Evolutionary conservation across 2,329 filamentous ascomycete genomes (phyloP).

Genomic region (Fusarium robinianum): DNA sequence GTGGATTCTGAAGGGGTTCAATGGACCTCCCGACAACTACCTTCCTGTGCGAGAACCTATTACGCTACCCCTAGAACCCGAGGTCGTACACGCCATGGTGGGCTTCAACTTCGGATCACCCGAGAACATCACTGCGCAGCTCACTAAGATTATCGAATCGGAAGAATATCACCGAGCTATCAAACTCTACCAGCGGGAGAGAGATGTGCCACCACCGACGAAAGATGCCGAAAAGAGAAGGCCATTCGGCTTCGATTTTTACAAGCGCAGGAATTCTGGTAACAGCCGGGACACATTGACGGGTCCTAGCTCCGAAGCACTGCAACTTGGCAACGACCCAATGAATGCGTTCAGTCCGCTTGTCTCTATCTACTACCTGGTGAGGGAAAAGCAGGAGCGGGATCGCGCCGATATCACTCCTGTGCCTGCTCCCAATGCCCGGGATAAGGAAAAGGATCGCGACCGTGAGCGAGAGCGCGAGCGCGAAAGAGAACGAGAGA

Average conservation of each 20-base stretch:
- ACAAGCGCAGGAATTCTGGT: slow-evolving; percentile 88
- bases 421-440: slow-evolving; percentile 52
- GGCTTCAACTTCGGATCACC: slow-evolving; percentile 95
- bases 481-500: slow-evolving; percentile 40
- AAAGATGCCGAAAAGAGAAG: slow-evolving; percentile 80
- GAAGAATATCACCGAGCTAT: slow-evolving; percentile 91
- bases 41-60: slow-evolving; percentile 82
- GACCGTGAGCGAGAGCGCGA: slow-evolving; percentile 43
- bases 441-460: slow-evolving; percentile 35
- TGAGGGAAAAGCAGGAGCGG: slow-evolving; percentile 90
- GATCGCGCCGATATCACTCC: slow-evolving; percentile 56
- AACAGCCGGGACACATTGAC: slow-evolving; percentile 86
- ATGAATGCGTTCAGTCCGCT: slow-evolving; percentile 92
- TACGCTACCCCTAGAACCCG: slow-evolving; percentile 79
- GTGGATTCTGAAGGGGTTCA: slow-evolving; percentile 95
- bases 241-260: slow-evolving; percentile 92
- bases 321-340: slow-evolving; percentile 82
- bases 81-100: slow-evolving; percentile 90
- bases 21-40: slow-evolving; percentile 83
- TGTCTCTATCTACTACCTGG: slow-evolving; percentile 92
- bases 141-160: slow-evolving; percentile 86
- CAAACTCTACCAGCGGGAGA: slow-evolving; percentile 70
- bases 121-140: slow-evolving; percentile 79
- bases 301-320: slow-evolving; percentile 81
- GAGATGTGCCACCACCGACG: slow-evolving; percentile 59